Evolutionary conservation across 345 rosid species (phyloP), one percentile per base, ranked within the genome.

Genomic region (Angophora floribunda): DNA sequence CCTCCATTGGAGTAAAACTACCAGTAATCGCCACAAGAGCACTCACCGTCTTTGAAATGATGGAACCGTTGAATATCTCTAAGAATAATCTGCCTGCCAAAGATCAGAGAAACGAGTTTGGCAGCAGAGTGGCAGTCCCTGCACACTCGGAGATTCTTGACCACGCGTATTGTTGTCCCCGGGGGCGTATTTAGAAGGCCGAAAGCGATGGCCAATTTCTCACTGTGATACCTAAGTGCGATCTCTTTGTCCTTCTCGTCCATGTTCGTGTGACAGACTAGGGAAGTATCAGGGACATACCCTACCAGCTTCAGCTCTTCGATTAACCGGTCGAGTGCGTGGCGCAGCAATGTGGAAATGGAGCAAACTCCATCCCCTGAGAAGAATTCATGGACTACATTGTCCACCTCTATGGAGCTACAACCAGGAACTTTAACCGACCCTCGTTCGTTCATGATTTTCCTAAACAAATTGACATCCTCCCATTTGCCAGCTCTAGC

Each of bases 51-150:
- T 91, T 92, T 91, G 86, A 97, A 97, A 89, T 95, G 98, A 93
- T 97, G 99, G 93, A 96, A 97, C 90, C 98, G 90, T 90, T 97
- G 98, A 75, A 95, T 96, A 93, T 96, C 99, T 90, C 99, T 94
- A 65, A 96, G 97, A 80, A 97, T 90, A 78, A 97, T 93, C 90
- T 91, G 92, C 91, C 99, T 94, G 78, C 91, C 52, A 86, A 96
- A 94, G 87, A 95, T 88, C 28, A 90, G 88, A 10, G 99, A 97
- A 86, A 97, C 92, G 59, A 93, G 89, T 90, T 96, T 97, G 30
- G 97, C 96, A 22, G 96, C 98, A 89, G 93, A 90, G 93, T 96
- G 99, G 82, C 99, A 96, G 93, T 96, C 99, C 91, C 92, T 92
- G 90, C 99, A 97, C 7, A 96, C 96, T 30, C 99, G 92, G 57